A percentile compares a stretch with the other conserved stretches of the same genome.
These are phyloP conservation scores for Orbilia ellipsospora DNA, from an alignment of 2,329 filamentous ascomycete species.

Conservation along the genomic window DNA sequence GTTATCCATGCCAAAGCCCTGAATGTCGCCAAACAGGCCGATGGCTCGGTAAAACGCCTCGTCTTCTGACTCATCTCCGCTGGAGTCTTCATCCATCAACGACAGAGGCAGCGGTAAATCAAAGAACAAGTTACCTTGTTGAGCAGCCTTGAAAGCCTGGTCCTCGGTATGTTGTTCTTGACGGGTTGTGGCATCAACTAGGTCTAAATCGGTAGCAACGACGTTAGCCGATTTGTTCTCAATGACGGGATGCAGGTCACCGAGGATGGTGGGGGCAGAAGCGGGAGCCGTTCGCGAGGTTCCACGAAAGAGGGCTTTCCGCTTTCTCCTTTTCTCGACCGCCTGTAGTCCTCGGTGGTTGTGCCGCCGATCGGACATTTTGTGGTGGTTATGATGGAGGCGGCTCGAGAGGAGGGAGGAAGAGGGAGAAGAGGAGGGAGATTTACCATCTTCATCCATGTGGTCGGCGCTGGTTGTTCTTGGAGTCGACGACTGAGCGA, in stretches of 20 bases:
- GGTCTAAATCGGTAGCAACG: constrained; percentile 52
- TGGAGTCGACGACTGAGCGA: constrained; percentile 43
- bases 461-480: constrained; percentile 48
- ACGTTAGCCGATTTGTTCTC: constrained; percentile 53
- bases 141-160: constrained; percentile 55
- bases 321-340: constrained; percentile 32
- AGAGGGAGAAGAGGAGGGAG: constrained; percentile 44
- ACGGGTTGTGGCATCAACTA: constrained; percentile 52
- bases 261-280: constrained; percentile 25
- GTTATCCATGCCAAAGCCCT: constrained; percentile 54
- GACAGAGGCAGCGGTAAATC: constrained; percentile 56
- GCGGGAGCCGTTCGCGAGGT: constrained; percentile 35
- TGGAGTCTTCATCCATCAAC: constrained; percentile 56
- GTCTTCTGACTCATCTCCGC: constrained; percentile 55
- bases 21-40: constrained; percentile 54
- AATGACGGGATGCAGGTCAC: constrained; percentile 34
- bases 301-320: constrained; percentile 31
- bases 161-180: constrained; percentile 56
- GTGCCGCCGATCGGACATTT: constrained; percentile 31
- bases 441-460: constrained; percentile 56
- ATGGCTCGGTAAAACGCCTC: constrained; percentile 55
- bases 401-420: background rate
- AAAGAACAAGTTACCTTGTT: constrained; percentile 56
- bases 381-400: background rate
- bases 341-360: constrained; percentile 21